A percentile compares a stretch with the other conserved stretches of the same genome.
phyloP scores from a whole-genome alignment of 257 asterid genomes.

The Leptodermis oblonga region DNA sequence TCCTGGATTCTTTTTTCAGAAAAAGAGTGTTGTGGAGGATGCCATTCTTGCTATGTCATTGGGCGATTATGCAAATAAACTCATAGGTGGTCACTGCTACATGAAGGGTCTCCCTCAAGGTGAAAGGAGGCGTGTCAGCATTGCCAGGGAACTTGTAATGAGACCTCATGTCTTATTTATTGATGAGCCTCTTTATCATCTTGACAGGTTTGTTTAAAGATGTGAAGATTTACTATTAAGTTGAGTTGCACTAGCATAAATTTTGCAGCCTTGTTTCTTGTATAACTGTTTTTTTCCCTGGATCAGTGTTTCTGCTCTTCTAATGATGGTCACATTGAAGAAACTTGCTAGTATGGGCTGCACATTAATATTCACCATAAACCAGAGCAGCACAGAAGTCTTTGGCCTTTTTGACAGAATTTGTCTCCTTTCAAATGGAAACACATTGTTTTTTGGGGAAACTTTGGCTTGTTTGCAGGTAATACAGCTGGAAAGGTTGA shows the following conservation, averaged over 20 bases:
- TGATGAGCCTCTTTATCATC: conserved; percentile 97
- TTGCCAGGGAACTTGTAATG: conserved; percentile 97
- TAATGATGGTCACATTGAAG: conserved; percentile 98
- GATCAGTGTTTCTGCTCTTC: conserved; percentile 88
- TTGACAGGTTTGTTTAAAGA: conserved; percentile 67
- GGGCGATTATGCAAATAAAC: conserved; percentile 89
- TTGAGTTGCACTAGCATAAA: conserved; percentile 1
- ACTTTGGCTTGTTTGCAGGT: conserved; percentile 99
- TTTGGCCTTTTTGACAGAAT: conserved; percentile 98
- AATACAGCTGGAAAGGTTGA: conserved; percentile 17
- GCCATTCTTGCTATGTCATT: conserved; percentile 88
- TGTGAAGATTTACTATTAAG: neutral
- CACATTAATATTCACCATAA: conserved; percentile 85
- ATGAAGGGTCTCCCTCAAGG: conserved; percentile 93
- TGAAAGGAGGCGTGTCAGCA: conserved; percentile 88
- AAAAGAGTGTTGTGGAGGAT: conserved; percentile 81
- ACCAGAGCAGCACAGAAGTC: conserved; percentile 99
- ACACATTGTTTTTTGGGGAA: conserved; percentile 97
- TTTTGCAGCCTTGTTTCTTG: neutral
- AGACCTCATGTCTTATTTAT: conserved; percentile 86
- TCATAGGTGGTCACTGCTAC: conserved; percentile 90
- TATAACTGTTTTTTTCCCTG: conserved; percentile 7
- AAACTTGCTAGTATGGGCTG: conserved; percentile 98
- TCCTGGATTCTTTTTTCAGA: conserved; percentile 74
- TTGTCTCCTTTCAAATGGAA: conserved; percentile 98